Percentiles rank a stretch among this genome's conserved stretches.
phyloP scores from a whole-genome alignment of 345 rosid species.

The Moringa oleifera region DNA sequence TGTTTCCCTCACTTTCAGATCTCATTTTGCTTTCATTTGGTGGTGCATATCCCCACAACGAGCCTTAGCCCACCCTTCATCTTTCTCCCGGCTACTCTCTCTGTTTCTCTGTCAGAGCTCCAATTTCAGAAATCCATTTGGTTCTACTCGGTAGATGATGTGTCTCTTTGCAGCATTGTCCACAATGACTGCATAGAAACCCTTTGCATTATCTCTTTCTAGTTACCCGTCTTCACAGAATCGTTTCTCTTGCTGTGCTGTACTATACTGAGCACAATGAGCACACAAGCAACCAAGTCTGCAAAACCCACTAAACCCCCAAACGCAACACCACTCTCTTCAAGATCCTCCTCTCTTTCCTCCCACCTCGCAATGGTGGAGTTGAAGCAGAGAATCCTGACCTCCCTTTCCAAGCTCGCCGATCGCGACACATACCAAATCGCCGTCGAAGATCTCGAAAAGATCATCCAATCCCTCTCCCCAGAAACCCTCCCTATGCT shows the following conservation, averaged over 20 bases:
- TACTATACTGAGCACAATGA: slow-evolving; percentile 26
- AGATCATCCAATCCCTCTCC: slow-evolving; percentile 57
- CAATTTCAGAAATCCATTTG: too few relatives aligned
- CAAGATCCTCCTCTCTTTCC: slow-evolving; percentile 41
- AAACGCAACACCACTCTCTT: slow-evolving; percentile 25
- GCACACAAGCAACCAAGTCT: slow-evolving; percentile 43
- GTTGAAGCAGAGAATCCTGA: slow-evolving; percentile 77
- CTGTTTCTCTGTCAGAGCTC: too few relatives aligned
- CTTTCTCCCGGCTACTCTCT: too few relatives aligned
- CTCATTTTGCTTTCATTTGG: background rate
- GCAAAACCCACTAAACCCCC: slow-evolving; percentile 33
- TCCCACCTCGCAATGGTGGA: slow-evolving; percentile 95
- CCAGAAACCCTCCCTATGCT: slow-evolving; percentile 81
- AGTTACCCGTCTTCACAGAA: background rate
- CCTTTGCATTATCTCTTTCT: background rate
- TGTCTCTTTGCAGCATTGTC: background rate
- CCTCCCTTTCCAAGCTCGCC: slow-evolving; percentile 82
- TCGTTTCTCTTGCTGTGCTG: background rate
- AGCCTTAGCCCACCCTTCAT: slow-evolving; percentile 9
- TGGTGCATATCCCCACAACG: background rate
- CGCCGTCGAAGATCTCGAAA: slow-evolving; percentile 88
- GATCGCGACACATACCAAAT: slow-evolving; percentile 96
- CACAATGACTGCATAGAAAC: background rate
- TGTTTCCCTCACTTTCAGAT: background rate
- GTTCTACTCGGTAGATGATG: background rate